Conservation (phyloP, 805 yeast genomes). For the Saccharomycopsis olivae region DNA sequence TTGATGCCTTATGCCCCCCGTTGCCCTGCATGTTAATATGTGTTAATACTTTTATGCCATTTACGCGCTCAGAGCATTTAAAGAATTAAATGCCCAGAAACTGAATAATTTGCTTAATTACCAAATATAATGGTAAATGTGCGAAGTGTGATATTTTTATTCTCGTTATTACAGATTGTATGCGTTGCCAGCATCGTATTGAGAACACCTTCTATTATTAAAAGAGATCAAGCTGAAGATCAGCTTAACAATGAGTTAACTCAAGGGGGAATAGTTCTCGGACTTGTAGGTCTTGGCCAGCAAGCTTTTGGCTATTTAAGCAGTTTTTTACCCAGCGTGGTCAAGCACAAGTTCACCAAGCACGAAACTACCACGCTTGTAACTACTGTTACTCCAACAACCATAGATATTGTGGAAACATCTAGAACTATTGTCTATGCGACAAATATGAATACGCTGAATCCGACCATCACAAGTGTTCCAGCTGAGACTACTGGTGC, state of each 20-base stretch:
- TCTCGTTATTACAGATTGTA: neutral
- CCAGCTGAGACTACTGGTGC: too few relatives aligned
- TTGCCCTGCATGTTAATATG: too few relatives aligned
- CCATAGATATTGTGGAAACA: too few relatives aligned
- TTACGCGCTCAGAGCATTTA: neutral
- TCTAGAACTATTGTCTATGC: too few relatives aligned
- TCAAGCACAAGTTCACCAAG: conserved; percentile 2
- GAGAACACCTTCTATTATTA: neutral
- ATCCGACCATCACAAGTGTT: too few relatives aligned
- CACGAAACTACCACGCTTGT: too few relatives aligned
- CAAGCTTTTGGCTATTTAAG: conserved; percentile 1
- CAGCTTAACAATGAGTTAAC: neutral
- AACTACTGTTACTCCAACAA: too few relatives aligned
- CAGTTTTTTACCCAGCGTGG: conserved; percentile 1
- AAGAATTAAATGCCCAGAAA: too few relatives aligned
- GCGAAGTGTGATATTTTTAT: neutral
- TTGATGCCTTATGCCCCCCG: too few relatives aligned
- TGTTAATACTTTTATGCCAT: too few relatives aligned
- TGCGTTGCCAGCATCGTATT: neutral
- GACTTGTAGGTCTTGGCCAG: conserved; percentile 7
- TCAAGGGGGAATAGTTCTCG: conserved; percentile 8
- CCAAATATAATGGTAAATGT: neutral
- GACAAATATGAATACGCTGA: too few relatives aligned
- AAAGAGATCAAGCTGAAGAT: neutral
- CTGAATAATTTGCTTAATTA: neutral